Evolutionary conservation across 768 basidiomycete species (phyloP), one percentile per base, ranked within the genome.

Genomic region (Leccinum sublutescens): DNA sequence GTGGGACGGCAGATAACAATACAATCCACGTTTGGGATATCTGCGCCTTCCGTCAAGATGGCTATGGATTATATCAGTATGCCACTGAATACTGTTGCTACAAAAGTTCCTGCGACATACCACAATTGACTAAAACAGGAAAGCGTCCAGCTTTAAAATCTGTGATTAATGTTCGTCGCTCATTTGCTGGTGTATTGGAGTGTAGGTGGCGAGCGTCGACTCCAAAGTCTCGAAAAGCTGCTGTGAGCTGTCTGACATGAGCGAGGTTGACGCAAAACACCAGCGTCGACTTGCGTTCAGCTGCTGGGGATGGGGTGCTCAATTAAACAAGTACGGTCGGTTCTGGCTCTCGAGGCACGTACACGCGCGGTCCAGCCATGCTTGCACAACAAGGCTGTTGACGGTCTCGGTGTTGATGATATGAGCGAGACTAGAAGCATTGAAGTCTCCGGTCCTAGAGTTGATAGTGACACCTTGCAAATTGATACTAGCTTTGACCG

Each of bases 1-100:
- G 95, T 98, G 17, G 95, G 95, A 19, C 93, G 81, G 15, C 91
- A 93, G 19, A 98, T 77, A 34, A 98, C 71, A 9, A 98, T 82
- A 62, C 95, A 97, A 66, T 98, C 95, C 56, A 97, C 89, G 60
- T 91, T 92, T 2, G 95, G 95, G 54, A 98, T 93, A 76, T 98
- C 95, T 19, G 94, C 85, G 4, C 95, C 95, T 77, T 97, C 95
- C 1, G 94, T 96, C 62, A 97, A 78, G 51, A 97, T 89, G 21
- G 93, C 93, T 73, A 21, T 64, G 29, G 23, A 55, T 53, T 38
- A 59, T 31, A 48, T 52, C 48, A 33, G 10, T 34, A 49, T 31
- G 12, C 55, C n/a, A 34, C 21, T 38, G 4, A n/a, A n/a, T 40
- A 21, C 8, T 49, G 19, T 50, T 45, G 2, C 51, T 14, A 54